A percentile compares a stretch with the other conserved stretches of the same genome.
Evolutionary conservation across 208 protist species (phyloP).

Genomic region (Phytomonas francai): DNA sequence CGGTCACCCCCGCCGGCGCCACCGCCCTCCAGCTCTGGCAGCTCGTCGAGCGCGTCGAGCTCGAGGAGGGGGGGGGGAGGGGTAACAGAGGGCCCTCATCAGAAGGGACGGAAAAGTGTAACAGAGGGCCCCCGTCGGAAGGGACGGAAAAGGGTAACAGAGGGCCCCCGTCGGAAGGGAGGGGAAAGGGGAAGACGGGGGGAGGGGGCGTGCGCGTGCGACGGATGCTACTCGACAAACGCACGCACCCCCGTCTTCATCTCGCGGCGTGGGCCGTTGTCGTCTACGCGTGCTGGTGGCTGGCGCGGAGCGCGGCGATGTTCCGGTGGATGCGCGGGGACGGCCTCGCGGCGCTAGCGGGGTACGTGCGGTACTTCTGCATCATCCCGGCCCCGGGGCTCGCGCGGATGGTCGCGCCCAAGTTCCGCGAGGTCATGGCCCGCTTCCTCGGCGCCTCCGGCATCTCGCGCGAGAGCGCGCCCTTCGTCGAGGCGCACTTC

Average conservation of each 20-base stretch:
- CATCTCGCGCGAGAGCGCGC: conserved; percentile 46
- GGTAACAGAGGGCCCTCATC: too few species aligned
- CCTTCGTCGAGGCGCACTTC: conserved; percentile 83
- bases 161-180: background rate
- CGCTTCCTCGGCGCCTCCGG: conserved; percentile 40
- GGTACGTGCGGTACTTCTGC: conserved; percentile 72
- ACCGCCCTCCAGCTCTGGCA: conserved; percentile 70
- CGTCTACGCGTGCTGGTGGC: conserved; percentile 81
- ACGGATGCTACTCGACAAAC: conserved; percentile 36
- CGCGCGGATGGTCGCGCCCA: conserved; percentile 28
- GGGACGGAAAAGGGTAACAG: conserved; percentile 7
- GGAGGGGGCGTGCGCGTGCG: conserved; percentile 15
- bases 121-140: background rate
- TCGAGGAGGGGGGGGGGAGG: conserved; percentile 26
- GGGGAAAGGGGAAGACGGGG: conserved; percentile 13
- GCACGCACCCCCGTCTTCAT: conserved; percentile 68
- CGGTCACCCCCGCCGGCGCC: conserved; percentile 33
- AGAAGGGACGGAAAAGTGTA: conserved; percentile 6
- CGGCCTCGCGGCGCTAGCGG: conserved; percentile 45
- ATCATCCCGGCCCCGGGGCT: conserved; percentile 34
- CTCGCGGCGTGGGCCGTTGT: conserved; percentile 56
- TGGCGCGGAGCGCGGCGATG: conserved; percentile 58
- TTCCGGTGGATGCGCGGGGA: conserved; percentile 69
- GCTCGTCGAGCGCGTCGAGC: conserved; percentile 52
- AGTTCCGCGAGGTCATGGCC: conserved; percentile 50